Base-by-base conservation (phyloP, 2,329 filamentous ascomycete genomes). In the Ophiostoma sp. region DNA sequence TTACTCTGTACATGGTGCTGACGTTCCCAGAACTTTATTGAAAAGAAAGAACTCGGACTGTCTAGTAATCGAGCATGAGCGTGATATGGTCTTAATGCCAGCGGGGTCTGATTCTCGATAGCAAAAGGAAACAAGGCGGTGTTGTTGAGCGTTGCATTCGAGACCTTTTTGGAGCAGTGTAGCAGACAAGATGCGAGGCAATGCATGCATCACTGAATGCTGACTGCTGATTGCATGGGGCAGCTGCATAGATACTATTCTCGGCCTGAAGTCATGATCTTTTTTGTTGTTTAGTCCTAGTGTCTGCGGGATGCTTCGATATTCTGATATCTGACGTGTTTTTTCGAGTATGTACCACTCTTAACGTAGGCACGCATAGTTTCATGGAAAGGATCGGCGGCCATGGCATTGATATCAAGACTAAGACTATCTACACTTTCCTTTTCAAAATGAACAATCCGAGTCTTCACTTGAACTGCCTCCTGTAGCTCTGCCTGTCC, bases 231-330 rank as follows among this genome's bases (percentile, higher is more conserved):
- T 20, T 48, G 44, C 17, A 48, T 48, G 23, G n/a, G n/a, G 11
- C 52, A 23, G 23, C 35, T 36, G 33, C 62, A 10, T 66, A 31
- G 1, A 31, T 31, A 31, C 27, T 31, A 39, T 65, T 23, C 62
- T 36, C 31, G 62, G 31, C 33, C 33, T 36, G 33, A 23, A 20
- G 23, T 66, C 62, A 66, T 66, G 62, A n/a, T 66, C 62, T 66
- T 66, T 66, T 66, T 66, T 3, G 8, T 66, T 13, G 2, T 62
- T 62, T 66, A 8, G 62, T 39, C 62, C 35, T 39, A 66, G 62
- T 23, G 62, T 35, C 17, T 66, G 33, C 62, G 35, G 52, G 52
- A 17, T 57, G 52, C 11, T 39, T 62, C 7, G 57, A 62, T 15
- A 8, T 31, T 60, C 6, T n/a, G 44, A 48, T 48, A 48, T 48